phyloP scores from a whole-genome alignment of 257 asterid genomes.

The Solanum peruvianum region DNA sequence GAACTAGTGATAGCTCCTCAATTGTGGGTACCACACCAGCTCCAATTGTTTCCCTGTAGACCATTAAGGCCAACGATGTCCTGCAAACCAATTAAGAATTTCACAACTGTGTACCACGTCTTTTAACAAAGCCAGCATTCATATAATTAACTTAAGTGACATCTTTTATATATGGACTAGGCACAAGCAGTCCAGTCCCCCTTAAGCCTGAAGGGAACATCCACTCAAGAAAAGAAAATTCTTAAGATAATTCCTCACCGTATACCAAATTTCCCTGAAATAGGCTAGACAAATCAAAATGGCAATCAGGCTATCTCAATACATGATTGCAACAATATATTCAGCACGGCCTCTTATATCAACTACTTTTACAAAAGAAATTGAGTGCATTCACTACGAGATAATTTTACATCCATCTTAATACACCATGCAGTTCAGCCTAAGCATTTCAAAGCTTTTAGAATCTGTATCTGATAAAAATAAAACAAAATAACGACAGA shows the following conservation, averaged over 20 bases:
- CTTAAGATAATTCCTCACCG: neutral
- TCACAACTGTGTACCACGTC: neutral
- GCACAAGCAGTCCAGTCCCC: neutral
- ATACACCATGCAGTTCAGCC: neutral
- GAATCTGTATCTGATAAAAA: neutral
- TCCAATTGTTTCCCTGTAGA: conserved; percentile 69
- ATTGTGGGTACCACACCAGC: conserved; percentile 65
- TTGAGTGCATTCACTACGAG: neutral
- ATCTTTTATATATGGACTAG: neutral
- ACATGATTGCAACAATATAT: neutral
- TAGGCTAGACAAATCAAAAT: neutral
- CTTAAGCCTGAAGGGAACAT: neutral
- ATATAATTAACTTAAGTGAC: neutral
- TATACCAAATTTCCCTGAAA: neutral
- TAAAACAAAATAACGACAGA: neutral
- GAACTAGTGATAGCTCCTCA: conserved; percentile 71
- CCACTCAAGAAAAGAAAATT: neutral
- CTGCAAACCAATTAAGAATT: conserved; percentile 35
- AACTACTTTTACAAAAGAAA: neutral
- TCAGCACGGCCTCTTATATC: neutral
- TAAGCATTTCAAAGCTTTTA: neutral
- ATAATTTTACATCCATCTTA: neutral
- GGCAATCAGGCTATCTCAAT: neutral
- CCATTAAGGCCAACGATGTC: conserved; percentile 85
- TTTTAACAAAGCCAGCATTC: neutral